phyloP scores from a whole-genome alignment of 2,329 filamentous ascomycete genomes.

The Aspergillus pseudoviridinutans region DNA sequence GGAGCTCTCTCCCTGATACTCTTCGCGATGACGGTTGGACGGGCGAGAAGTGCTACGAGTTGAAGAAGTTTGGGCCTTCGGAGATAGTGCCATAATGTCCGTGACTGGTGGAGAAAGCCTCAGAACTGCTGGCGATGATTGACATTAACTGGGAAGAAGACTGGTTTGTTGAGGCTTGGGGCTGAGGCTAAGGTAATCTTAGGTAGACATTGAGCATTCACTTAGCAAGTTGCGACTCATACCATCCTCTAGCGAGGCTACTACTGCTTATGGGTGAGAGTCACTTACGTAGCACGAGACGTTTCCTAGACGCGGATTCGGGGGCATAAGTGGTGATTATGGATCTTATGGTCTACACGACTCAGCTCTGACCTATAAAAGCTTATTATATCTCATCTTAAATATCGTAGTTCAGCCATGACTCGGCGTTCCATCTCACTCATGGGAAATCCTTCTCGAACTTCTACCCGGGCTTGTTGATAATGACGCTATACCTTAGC shows the following conservation, averaged over 20 bases:
- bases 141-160: not conserved
- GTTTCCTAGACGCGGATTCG: not conserved
- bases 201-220: not conserved
- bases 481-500: not conserved
- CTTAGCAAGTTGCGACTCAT: not conserved
- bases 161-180: not conserved
- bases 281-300: not conserved
- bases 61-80: not conserved
- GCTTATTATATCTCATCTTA: not conserved
- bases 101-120: not conserved
- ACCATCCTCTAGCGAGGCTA: not conserved
- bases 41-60: not conserved
- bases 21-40: not conserved
- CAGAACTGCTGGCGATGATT: not conserved
- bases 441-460: not conserved
- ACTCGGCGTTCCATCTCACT: not conserved
- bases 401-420: not conserved
- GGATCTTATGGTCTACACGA: not conserved
- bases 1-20: not conserved
- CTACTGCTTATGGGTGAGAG: not conserved
- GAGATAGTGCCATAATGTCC: constrained; percentile 17
- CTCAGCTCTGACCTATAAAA: not conserved
- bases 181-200: not conserved
- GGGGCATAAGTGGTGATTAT: not conserved
- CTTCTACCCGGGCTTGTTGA: not conserved